These are phyloP conservation scores for Arachis monticola DNA, from an alignment of 331 rosid genomes.

Conservation along the genomic window DNA sequence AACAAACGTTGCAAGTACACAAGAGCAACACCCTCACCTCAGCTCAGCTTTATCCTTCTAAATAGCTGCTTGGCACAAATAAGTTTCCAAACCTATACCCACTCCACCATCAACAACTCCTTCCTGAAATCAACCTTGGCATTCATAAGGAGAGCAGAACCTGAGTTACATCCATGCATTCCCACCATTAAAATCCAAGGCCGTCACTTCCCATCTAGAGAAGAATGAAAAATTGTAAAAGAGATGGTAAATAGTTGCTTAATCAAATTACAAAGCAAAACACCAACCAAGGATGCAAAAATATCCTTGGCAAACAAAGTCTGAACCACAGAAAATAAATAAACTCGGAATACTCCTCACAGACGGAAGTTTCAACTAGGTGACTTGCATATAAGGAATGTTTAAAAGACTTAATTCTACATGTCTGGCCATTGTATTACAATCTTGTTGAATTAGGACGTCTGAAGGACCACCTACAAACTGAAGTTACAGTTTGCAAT, in stretches of 20 bases:
- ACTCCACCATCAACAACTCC: constrained; percentile 98
- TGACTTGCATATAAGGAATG: neutral
- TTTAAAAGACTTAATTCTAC: neutral
- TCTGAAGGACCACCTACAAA: constrained; percentile 2
- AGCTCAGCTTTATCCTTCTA: constrained; percentile 95
- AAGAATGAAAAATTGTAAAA: constrained; percentile 38
- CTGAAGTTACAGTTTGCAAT: neutral
- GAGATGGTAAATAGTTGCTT: neutral
- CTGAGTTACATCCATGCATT: constrained; percentile 92
- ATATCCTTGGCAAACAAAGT: constrained; percentile 1
- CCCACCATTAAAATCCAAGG: constrained; percentile 56
- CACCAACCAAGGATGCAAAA: constrained; percentile 4
- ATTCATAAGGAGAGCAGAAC: constrained; percentile 89
- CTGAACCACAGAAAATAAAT: constrained; percentile 1
- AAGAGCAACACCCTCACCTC: constrained; percentile 59
- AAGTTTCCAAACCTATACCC: constrained; percentile 92
- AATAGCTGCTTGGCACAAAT: constrained; percentile 85
- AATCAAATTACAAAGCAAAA: constrained; percentile 19
- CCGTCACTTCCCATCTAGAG: constrained; percentile 60
- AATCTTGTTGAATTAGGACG: neutral
- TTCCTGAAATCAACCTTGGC: constrained; percentile 99
- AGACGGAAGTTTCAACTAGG: neutral
- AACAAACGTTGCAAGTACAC: neutral
- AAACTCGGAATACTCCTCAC: neutral
- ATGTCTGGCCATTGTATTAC: neutral